A percentile compares a stretch with the other conserved stretches of the same genome.
Conservation (phyloP, 2,329 filamentous ascomycete genomes). For the Grosmannia huntii region DNA sequence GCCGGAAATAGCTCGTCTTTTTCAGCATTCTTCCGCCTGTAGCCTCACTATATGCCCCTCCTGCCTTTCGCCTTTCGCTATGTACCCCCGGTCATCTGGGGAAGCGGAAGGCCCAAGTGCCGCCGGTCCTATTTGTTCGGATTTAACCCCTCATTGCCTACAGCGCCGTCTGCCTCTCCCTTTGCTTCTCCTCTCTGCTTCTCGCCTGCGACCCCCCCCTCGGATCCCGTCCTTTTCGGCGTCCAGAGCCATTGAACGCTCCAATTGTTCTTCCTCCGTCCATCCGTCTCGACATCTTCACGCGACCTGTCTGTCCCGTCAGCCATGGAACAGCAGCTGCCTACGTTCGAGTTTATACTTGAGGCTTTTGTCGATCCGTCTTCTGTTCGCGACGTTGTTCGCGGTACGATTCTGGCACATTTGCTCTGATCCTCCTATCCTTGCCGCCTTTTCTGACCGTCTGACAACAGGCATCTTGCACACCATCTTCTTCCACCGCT, state of each 20-base stretch:
- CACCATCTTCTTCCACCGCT: conserved; percentile 97
- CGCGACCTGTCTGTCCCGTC: not conserved
- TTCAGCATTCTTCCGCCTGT: not conserved
- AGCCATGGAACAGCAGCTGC: conserved; percentile 11
- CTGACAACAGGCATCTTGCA: conserved; percentile 63
- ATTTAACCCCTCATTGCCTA: not conserved
- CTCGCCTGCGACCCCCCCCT: not conserved
- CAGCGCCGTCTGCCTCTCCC: not conserved
- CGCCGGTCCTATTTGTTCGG: not conserved
- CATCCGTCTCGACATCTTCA: not conserved
- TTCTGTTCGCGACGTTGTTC: conserved; percentile 83
- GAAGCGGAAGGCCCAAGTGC: not conserved
- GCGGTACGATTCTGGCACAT: conserved; percentile 43
- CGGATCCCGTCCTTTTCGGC: not conserved
- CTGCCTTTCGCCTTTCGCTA: not conserved
- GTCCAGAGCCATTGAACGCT: not conserved
- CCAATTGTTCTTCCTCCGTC: not conserved
- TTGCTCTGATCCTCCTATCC: not conserved
- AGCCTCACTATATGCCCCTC: not conserved
- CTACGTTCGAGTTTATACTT: conserved; percentile 76
- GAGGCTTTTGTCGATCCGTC: conserved; percentile 86
- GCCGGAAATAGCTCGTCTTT: not conserved
- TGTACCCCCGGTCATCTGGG: not conserved
- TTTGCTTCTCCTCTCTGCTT: not conserved
- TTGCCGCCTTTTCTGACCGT: conserved; percentile 1